Evolutionary conservation across 768 basidiomycete species (phyloP), one percentile per base, ranked within the genome.

Genomic region (Artomyces pyxidatus): DNA sequence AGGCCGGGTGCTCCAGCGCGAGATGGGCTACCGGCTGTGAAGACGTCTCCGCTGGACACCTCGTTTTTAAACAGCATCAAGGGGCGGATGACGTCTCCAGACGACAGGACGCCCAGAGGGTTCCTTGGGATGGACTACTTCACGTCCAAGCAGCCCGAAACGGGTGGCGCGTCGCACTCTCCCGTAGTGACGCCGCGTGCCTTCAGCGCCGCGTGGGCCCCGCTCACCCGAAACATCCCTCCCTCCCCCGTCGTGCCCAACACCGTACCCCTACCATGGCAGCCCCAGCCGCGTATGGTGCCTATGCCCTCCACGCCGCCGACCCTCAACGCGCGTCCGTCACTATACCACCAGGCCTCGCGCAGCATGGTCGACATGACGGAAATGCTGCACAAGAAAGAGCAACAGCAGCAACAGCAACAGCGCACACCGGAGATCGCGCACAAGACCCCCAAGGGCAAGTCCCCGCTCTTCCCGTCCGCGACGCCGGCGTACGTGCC

Each of bases 61-160:
- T 56, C 61, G 19, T 52, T 55, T 37, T 26, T 52, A 21, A 52
- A 52, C 19, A 47, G 45, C 38, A 50, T 48, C 16, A 47, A 37
- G 3, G 44, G 37, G 9, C 49, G 45, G 35, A 32, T 46, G 16
- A 42, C 43, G 26, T 48, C 22, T 45, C 44, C 12, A 32, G 54
- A 51, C 14, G 50, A 56, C 22, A 48, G 42, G 38, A 58, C 55
- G 29, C 51, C 48, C 9, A 35, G 30, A 41, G 22, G 23, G 43
- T 14, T 23, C 26, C 43, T 27, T 11, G 38, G 11, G 45, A 17
- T 27, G 9, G 66, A 66, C 51, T 68, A 68, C 54, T 68, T 68
- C 56, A 45, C 57, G 4, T 57, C 59, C 1, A 58, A 58, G 50
- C n/a, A 21, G 3, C 53, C 17, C 32, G 43, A 17, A 32, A 50